These are phyloP conservation scores for Linderniella brevidens DNA, from an alignment of 257 asterid genomes.

Conservation along the genomic window DNA sequence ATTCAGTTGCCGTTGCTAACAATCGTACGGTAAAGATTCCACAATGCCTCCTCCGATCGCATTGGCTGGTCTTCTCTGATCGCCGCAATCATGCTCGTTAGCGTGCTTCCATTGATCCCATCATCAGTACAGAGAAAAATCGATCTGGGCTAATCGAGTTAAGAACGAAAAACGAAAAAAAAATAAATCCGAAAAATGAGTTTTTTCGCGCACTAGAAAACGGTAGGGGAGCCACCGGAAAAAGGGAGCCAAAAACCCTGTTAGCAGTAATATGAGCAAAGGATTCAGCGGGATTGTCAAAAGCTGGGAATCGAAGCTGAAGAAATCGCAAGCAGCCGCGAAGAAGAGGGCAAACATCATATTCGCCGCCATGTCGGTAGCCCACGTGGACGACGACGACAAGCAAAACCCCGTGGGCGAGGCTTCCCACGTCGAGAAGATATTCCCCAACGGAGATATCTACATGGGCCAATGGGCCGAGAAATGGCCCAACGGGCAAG, in stretches of 20 bases:
- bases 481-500: constrained; percentile 48
- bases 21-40: too few relatives aligned
- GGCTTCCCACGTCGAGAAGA: constrained; percentile 37
- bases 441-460: constrained; percentile 47
- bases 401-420: constrained; percentile 17
- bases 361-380: constrained; percentile 67
- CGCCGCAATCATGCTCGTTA: constrained; percentile 16
- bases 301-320: constrained; percentile 55
- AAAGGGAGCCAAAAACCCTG: not conserved
- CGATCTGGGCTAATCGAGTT: constrained; percentile 25
- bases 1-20: too few relatives aligned
- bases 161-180: not conserved
- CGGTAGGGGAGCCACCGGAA: too few relatives aligned
- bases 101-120: constrained; percentile 13
- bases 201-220: not conserved
- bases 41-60: too few relatives aligned
- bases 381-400: constrained; percentile 77
- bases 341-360: constrained; percentile 32
- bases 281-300: constrained; percentile 67
- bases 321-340: constrained; percentile 44
- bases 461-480: constrained; percentile 72
- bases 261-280: constrained; percentile 48
- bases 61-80: constrained; percentile 2
- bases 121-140: constrained; percentile 15
- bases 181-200: not conserved